Evolutionary conservation across 257 asterid species (phyloP).

Genomic region (Solanum chmielewskii): DNA sequence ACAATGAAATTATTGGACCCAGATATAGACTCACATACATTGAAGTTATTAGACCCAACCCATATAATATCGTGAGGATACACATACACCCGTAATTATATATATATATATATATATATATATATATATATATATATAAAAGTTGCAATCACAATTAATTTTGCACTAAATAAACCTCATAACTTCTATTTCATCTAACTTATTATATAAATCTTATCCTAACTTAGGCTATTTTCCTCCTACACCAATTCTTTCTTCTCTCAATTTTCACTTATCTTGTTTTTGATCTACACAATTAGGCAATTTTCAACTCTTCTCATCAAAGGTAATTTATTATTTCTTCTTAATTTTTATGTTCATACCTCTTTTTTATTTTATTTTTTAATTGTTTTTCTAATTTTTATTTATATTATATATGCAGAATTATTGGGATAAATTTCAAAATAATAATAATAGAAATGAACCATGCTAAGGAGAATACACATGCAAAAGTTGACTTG

Average conservation of each 20-base stretch:
- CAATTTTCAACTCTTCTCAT: background rate
- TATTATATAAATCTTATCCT: background rate
- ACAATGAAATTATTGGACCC: too few relatives aligned
- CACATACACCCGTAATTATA: too few relatives aligned
- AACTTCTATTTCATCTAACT: background rate
- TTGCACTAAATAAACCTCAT: background rate
- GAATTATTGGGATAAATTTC: background rate
- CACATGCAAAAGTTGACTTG: conserved; percentile 32
- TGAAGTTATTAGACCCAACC: too few relatives aligned
- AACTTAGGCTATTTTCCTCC: background rate
- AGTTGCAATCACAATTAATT: background rate
- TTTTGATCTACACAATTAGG: background rate
- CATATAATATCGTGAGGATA: too few relatives aligned
- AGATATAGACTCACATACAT: too few relatives aligned
- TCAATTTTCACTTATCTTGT: background rate
- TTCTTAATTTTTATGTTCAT: background rate
- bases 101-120: too few relatives aligned
- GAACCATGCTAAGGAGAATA: conserved; percentile 8
- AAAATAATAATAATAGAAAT: background rate
- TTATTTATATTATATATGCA: background rate
- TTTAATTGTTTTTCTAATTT: background rate
- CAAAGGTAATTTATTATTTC: background rate
- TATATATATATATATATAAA: background rate
- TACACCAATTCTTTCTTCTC: background rate
- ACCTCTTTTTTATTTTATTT: background rate